A percentile compares a stretch with the other conserved stretches of the same genome.
Conservation (phyloP, 805 yeast species). For the Lipomyces anomalus region DNA sequence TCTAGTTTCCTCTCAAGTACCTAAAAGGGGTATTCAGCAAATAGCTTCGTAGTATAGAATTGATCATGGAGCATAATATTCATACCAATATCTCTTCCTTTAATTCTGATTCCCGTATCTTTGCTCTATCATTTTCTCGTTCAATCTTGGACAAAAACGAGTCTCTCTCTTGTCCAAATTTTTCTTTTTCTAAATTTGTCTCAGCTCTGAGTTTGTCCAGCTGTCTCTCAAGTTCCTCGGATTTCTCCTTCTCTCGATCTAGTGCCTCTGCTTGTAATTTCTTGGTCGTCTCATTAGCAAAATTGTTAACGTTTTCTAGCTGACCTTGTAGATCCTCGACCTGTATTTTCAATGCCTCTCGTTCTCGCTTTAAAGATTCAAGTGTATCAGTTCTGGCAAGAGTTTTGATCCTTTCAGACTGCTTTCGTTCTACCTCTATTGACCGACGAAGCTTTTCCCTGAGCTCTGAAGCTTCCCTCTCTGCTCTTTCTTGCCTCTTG, state of each 20-base stretch:
- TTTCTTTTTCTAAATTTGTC: constrained; percentile 34
- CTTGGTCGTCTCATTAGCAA: constrained; percentile 28
- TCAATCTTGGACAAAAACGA: constrained; percentile 29
- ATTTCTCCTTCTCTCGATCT: constrained; percentile 27
- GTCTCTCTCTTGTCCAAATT: constrained; percentile 29
- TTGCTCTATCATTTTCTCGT: constrained; percentile 31
- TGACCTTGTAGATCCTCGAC: constrained; percentile 28
- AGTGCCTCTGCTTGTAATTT: constrained; percentile 30
- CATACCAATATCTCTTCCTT: constrained; percentile 25
- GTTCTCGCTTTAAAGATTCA: constrained; percentile 21
- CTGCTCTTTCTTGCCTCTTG: constrained; percentile 29
- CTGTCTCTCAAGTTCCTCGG: constrained; percentile 29
- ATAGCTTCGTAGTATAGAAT: constrained; percentile 32
- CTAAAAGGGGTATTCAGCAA: constrained; percentile 48
- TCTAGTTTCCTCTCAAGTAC: constrained; percentile 69
- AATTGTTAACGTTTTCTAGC: constrained; percentile 26
- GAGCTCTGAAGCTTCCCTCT: constrained; percentile 40
- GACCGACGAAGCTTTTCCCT: constrained; percentile 28
- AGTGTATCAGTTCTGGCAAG: constrained; percentile 24
- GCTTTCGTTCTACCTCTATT: constrained; percentile 23
- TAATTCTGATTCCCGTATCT: constrained; percentile 26
- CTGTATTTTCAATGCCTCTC: constrained; percentile 17
- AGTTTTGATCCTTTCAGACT: constrained; percentile 26
- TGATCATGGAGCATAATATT: constrained; percentile 24
- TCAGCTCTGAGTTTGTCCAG: constrained; percentile 32